Conservation (phyloP, 495 filamentous ascomycete species). For the Pseudoneurospora amorphoporcata region DNA sequence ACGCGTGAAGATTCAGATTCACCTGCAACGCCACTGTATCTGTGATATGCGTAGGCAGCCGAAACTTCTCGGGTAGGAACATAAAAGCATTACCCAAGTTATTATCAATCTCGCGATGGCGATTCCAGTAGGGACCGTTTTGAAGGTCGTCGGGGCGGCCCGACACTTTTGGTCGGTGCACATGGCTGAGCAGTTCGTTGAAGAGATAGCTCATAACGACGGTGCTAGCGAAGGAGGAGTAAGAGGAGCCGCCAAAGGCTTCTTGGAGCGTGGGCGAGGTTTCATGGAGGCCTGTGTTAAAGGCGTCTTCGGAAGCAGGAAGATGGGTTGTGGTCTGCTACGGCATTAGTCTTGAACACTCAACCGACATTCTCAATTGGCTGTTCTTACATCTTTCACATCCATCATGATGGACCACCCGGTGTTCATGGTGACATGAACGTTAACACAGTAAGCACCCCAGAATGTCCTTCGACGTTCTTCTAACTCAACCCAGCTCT, state of each 20-base stretch:
- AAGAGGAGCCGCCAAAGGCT: constrained; percentile 24
- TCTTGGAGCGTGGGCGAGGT: constrained; percentile 23
- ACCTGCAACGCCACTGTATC: constrained; percentile 31
- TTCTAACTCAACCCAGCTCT: constrained; percentile 39
- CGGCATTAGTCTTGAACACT: not conserved
- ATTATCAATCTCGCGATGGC: constrained; percentile 38
- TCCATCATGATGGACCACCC: constrained; percentile 39
- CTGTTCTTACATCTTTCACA: constrained; percentile 21
- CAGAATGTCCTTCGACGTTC: constrained; percentile 44
- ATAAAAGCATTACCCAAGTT: constrained; percentile 35
- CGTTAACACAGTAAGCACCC: constrained; percentile 41
- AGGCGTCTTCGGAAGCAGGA: constrained; percentile 34
- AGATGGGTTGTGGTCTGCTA: constrained; percentile 34
- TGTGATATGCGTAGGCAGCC: constrained; percentile 26
- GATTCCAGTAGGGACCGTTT: constrained; percentile 33
- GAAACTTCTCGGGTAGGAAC: constrained; percentile 32
- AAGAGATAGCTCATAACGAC: constrained; percentile 32
- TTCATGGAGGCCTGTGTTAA: constrained; percentile 23
- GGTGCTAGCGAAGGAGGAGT: constrained; percentile 31
- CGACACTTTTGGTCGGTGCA: constrained; percentile 26
- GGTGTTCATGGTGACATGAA: constrained; percentile 35
- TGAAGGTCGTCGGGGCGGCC: constrained; percentile 31
- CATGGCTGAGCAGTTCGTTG: constrained; percentile 30
- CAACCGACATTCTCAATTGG: not conserved
- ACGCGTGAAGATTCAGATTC: constrained; percentile 36